These are phyloP conservation scores for Pelargonium citronellum DNA, from an alignment of 441 rosid genomes.

Conservation along the genomic window DNA sequence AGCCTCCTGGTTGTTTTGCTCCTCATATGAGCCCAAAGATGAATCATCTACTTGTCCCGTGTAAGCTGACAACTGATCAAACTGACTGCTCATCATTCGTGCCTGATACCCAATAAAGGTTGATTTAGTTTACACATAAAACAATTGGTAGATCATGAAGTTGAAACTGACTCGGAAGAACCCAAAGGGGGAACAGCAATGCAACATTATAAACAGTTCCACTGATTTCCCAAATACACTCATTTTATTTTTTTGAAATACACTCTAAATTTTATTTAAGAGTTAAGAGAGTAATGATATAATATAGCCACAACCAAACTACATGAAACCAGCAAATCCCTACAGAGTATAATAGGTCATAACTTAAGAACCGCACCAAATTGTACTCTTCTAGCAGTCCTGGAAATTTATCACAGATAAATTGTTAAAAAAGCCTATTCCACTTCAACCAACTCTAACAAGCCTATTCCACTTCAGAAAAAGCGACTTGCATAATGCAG, in stretches of 20 bases:
- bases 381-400: background rate
- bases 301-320: background rate
- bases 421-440: no score
- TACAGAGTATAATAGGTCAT: background rate
- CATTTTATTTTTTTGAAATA: no score
- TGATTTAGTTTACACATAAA: background rate
- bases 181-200: background rate
- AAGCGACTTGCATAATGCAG: background rate
- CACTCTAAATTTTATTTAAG: background rate
- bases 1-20: constrained; percentile 16
- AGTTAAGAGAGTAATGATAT: background rate
- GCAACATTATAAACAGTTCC: background rate
- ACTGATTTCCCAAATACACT: background rate
- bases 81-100: constrained; percentile 28
- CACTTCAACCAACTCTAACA: background rate
- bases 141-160: background rate
- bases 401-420: no score
- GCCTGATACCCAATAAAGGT: constrained; percentile 20
- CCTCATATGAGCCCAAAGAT: constrained; percentile 10
- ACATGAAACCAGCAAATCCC: background rate
- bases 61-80: constrained; percentile 31
- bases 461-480: background rate
- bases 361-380: background rate
- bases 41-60: constrained; percentile 16
- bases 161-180: background rate